A percentile compares a stretch with the other conserved stretches of the same genome.
These are phyloP conservation scores for Lachnellula occidentalis DNA, from an alignment of 2,329 filamentous ascomycete genomes.

Conservation along the genomic window DNA sequence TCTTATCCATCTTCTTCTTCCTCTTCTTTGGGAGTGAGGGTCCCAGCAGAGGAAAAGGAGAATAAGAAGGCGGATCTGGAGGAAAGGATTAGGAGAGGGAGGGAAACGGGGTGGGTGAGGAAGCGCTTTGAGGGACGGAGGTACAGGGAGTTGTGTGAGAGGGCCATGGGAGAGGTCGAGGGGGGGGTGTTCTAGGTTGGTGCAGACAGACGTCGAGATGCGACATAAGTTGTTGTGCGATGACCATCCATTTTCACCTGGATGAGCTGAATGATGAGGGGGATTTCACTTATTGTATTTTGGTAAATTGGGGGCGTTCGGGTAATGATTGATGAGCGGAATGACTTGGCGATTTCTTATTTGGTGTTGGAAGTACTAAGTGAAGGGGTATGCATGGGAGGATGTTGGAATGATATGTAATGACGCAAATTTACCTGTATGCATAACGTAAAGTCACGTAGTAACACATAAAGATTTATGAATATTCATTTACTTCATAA, in stretches of 20 bases:
- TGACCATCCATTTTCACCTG: no score
- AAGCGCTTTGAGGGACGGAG: slow-evolving; percentile 22
- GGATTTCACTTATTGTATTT: neutral
- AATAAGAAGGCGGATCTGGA: slow-evolving; percentile 11
- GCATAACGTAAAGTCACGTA: no score
- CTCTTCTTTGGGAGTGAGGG: neutral
- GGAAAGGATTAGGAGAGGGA: slow-evolving; percentile 17
- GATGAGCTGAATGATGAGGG: no score
- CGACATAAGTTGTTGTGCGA: no score
- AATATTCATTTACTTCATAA: neutral
- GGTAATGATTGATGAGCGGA: neutral
- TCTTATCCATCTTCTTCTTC: slow-evolving; percentile 1
- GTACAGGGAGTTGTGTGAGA: slow-evolving; percentile 25
- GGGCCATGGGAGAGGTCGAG: slow-evolving; percentile 19
- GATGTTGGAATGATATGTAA: no score
- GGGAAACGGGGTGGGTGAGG: slow-evolving; percentile 18
- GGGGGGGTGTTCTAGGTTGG: neutral
- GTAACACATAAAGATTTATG: neutral
- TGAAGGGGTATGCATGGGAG: no score
- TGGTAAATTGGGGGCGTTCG: neutral
- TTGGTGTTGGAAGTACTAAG: no score
- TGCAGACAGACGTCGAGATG: no score
- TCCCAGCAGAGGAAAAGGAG: slow-evolving; percentile 8
- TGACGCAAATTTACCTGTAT: no score
- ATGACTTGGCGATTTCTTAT: no score